These are phyloP conservation scores for Oenanthe javanica DNA, from an alignment of 140 eudicot species.

Conservation along the genomic window DNA sequence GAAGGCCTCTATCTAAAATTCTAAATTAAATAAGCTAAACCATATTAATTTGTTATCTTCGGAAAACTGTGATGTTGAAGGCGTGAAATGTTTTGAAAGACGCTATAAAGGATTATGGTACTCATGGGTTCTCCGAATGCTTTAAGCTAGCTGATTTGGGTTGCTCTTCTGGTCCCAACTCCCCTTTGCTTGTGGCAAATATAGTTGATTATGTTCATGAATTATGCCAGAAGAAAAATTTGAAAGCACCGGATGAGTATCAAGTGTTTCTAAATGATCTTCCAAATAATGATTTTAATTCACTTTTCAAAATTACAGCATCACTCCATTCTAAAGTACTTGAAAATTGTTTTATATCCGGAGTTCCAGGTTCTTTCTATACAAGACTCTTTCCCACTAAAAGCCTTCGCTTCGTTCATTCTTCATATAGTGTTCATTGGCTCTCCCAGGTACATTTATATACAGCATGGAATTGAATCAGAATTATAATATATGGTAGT, in stretches of 20 bases:
- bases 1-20: no score
- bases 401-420: constrained; percentile 18
- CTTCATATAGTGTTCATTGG: constrained; percentile 12
- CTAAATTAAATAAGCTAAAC: not conserved
- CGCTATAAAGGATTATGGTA: not conserved
- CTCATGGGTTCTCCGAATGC: constrained; percentile 11
- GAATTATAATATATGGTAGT: no score
- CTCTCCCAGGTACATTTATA: not conserved
- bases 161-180: constrained; percentile 40
- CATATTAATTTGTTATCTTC: not conserved
- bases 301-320: constrained; percentile 16
- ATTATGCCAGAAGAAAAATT: constrained; percentile 1
- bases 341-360: constrained; percentile 8
- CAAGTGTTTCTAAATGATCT: constrained; percentile 37
- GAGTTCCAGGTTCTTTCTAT: constrained; percentile 25
- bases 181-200: constrained; percentile 19
- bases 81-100: not conserved
- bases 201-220: constrained; percentile 14
- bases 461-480: no score
- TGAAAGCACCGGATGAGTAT: constrained; percentile 19
- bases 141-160: constrained; percentile 38
- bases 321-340: constrained; percentile 11
- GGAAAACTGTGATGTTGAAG: constrained; percentile 9
- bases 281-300: constrained; percentile 22
- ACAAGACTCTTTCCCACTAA: constrained; percentile 21